These are phyloP conservation scores for Posidonia australis DNA, from an alignment of 106 monocot genomes.

Conservation along the genomic window DNA sequence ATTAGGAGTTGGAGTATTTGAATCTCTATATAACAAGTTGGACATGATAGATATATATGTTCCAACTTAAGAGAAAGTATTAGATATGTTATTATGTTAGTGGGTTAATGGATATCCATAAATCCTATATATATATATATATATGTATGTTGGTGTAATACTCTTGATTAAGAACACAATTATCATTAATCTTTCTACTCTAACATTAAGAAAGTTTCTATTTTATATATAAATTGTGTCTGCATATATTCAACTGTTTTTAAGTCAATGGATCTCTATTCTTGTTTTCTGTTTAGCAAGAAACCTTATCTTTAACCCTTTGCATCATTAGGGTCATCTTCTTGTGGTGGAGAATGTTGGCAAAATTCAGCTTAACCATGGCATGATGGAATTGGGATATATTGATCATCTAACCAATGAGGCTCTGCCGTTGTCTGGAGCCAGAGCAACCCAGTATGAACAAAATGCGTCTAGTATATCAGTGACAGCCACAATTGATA, in stretches of 20 bases:
- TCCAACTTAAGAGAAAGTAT: no score
- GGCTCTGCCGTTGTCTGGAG: slow-evolving; percentile 8
- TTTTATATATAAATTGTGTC: no score
- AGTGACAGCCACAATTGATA: slow-evolving; percentile 72
- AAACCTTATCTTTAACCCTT: neutral
- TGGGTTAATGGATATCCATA: no score
- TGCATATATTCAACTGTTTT: neutral
- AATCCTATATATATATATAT: no score
- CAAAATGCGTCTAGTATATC: slow-evolving; percentile 44
- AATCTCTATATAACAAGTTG: no score
- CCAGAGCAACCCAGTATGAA: slow-evolving; percentile 5
- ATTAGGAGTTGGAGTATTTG: no score
- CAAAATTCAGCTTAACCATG: slow-evolving; percentile 69
- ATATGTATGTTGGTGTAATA: no score
- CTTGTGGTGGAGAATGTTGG: slow-evolving; percentile 59
- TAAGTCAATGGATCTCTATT: neutral
- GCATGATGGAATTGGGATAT: slow-evolving; percentile 87
- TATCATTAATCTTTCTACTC: no score
- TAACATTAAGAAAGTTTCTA: no score
- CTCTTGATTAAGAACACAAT: no score
- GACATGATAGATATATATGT: no score
- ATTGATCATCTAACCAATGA: slow-evolving; percentile 42
- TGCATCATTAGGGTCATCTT: slow-evolving; percentile 66
- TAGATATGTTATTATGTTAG: no score
- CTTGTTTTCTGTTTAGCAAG: neutral